These are phyloP conservation scores for Gossypium australe DNA, from an alignment of 345 rosid genomes.

Conservation along the genomic window DNA sequence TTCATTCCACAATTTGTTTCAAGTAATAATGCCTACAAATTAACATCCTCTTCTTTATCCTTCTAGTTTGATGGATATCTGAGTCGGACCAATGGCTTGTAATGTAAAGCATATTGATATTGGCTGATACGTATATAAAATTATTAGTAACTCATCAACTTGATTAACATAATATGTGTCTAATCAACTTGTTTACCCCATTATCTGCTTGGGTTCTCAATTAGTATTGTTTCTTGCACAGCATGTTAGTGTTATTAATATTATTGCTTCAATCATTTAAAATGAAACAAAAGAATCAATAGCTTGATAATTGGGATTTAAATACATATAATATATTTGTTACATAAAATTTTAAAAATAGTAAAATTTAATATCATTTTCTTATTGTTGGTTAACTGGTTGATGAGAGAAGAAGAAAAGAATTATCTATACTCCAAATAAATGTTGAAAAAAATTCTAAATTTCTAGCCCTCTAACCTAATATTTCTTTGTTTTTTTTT, in stretches of 20 bases:
- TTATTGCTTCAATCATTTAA: no score
- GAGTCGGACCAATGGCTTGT: conserved; percentile 10
- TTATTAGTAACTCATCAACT: not conserved
- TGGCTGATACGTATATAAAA: not conserved
- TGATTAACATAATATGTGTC: not conserved
- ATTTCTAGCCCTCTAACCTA: not conserved
- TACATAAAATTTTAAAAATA: no score
- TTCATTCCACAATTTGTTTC: not conserved
- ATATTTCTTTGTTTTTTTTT: no score
- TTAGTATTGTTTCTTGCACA: not conserved
- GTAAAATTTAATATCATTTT: no score
- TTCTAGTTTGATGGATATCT: conserved; percentile 2
- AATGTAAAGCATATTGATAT: not conserved
- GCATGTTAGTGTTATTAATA: not conserved
- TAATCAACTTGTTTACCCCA: not conserved
- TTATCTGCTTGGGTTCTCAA: not conserved
- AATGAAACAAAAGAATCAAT: no score
- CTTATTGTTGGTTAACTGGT: not conserved
- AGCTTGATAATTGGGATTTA: no score
- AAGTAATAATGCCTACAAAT: not conserved
- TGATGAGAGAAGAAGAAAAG: not conserved
- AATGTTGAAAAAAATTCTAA: not conserved
- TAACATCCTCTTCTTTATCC: not conserved
- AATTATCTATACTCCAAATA: not conserved
- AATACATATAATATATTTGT: no score